Evolutionary conservation across 176 grass and related monocot species (phyloP).

Genomic region (Urochloa ruziziensis): DNA sequence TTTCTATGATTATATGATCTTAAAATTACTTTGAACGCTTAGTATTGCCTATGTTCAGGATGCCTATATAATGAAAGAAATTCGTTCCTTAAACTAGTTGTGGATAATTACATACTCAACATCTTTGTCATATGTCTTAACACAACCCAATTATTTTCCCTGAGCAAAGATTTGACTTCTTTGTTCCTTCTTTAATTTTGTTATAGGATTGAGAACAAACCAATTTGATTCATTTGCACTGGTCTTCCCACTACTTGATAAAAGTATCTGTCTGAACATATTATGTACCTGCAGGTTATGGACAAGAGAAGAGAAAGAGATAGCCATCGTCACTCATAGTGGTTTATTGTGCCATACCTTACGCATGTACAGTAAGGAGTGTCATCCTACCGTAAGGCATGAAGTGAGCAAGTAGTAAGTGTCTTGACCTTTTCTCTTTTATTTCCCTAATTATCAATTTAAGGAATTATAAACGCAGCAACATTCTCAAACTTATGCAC

Average conservation of each 20-base stretch:
- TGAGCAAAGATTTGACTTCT: background rate
- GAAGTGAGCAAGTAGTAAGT: conserved; percentile 73
- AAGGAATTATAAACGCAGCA: background rate
- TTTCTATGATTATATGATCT: background rate
- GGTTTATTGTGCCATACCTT: conserved; percentile 74
- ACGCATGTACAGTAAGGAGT: conserved; percentile 55
- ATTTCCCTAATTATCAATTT: background rate
- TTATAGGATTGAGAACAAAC: background rate
- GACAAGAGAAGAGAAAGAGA: conserved; percentile 87
- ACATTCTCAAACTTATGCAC: background rate
- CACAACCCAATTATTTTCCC: background rate
- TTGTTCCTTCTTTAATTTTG: background rate
- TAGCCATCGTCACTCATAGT: conserved; percentile 80
- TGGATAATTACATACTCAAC: background rate
- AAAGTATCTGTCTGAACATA: background rate
- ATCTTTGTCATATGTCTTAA: background rate
- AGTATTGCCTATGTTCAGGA: background rate
- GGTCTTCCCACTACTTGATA: too few species aligned
- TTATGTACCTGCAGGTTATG: conserved; percentile 73
- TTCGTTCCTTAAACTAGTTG: background rate
- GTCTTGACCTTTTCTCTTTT: background rate
- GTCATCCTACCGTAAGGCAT: conserved; percentile 58
- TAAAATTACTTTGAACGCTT: background rate
- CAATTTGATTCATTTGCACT: background rate
- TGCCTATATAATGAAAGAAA: background rate